Percentiles rank a stretch among this genome's conserved stretches.
Evolutionary conservation across 371 early-diverging fungal species (phyloP).

Genomic region (Mucor piriformis): DNA sequence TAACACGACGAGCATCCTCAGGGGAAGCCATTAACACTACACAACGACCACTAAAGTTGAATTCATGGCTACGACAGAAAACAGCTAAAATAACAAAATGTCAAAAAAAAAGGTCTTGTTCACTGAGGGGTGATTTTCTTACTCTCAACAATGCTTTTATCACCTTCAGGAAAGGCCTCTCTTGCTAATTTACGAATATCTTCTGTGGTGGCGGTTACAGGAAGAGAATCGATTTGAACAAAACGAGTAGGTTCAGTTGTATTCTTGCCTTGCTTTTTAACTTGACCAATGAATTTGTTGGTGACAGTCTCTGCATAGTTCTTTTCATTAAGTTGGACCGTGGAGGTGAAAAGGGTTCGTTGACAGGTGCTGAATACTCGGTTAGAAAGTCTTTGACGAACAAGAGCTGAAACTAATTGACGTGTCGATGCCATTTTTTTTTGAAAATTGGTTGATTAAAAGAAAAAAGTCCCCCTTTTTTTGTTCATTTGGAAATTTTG

Average conservation of each 20-base stretch:
- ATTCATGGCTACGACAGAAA: conserved; percentile 38
- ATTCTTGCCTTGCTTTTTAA: conserved; percentile 6
- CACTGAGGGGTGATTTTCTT: too few species aligned
- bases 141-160: conserved; percentile 33
- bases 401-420: conserved; percentile 1
- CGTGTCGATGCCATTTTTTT: neutral
- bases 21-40: conserved; percentile 32
- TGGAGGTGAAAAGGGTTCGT: neutral
- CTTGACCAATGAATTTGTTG: conserved; percentile 23
- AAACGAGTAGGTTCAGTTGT: conserved; percentile 29
- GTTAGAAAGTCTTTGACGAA: neutral
- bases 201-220: conserved; percentile 43
- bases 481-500: too few species aligned
- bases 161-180: conserved; percentile 44
- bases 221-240: conserved; percentile 38
- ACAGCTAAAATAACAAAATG: conserved; percentile 25
- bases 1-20: conserved; percentile 37
- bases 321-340: conserved; percentile 1
- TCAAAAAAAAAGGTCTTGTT: too few species aligned
- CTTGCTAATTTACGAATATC: conserved; percentile 50
- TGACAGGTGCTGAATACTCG: neutral
- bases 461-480: neutral
- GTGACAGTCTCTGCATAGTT: conserved; percentile 15
- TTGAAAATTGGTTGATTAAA: neutral
- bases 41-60: conserved; percentile 42